Base-by-base conservation (phyloP, 805 yeast species). In the Hanseniaspora osmophila region DNA sequence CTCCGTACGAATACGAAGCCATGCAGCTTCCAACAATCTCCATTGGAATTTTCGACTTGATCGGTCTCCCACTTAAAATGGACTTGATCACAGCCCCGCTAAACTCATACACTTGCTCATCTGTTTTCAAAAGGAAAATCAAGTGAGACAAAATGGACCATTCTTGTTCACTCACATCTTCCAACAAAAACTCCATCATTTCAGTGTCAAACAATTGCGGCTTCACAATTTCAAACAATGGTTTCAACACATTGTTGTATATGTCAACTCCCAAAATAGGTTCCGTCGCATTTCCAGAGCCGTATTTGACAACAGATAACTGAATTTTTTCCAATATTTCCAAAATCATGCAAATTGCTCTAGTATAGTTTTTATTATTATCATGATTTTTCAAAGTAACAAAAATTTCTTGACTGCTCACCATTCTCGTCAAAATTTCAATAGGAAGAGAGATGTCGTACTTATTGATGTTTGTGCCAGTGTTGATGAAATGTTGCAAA, bases 51-150 rank as follows among this genome's bases (percentile, higher is more conserved):
- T 71, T 57, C 18, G 44, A 40, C 17, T 66, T 54, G 33, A 68
- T 62, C 15, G 77, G 75, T 1, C 46, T 43, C 18, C 82, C 82
- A 46, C 73, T 77, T 16, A 68, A 47, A n/a, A 75, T 51, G 27
- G 66, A 65, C 49, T 75, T 75, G 60, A 70, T 75, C 37, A 73
- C 54, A 38, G 59, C 63, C 15, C 64, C 62, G 40, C 69, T 63
- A 10, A 75, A 49, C 2, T 49, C 45, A 2, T 45, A 30, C n/a
- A 60, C 55, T 27, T 55, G 57, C 2, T 53, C 44, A 1, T 44
- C 33, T 10, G 43, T 38, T 40, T 52, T 52, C 12, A 54, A 49
- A 9, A 57, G 45, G 30, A 55, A 56, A 19, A 59, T 37, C 3
- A 57, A 33, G 37, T 54, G 55, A 10, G 64, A 54, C 50, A 56